Evolutionary conservation across 1,284 basidiomycete species (phyloP).

Genomic region (Malassezia globosa): DNA sequence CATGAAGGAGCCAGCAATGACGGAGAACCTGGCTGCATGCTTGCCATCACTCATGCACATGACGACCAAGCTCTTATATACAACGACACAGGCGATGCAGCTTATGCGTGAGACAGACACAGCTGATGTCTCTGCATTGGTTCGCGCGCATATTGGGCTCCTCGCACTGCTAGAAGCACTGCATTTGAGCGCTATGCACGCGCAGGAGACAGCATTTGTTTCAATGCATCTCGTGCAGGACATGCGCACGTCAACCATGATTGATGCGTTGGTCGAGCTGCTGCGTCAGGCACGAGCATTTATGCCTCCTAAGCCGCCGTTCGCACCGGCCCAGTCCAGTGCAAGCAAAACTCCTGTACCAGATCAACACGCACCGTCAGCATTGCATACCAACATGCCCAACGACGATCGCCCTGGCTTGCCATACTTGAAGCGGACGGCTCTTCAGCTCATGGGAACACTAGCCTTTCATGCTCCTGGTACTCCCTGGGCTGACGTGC

Average conservation of each 20-base stretch:
- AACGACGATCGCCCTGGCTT: constrained; percentile 9
- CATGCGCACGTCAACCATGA: constrained; percentile 6
- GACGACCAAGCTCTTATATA: background rate
- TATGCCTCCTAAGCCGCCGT: constrained; percentile 10
- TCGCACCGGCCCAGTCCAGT: background rate
- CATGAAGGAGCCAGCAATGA: background rate
- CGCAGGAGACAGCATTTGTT: constrained; percentile 3
- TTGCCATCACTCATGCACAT: background rate
- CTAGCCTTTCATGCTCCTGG: constrained; percentile 1
- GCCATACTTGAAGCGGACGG: constrained; percentile 10
- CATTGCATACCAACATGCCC: background rate
- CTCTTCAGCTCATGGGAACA: constrained; percentile 11
- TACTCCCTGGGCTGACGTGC: background rate
- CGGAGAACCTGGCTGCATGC: background rate
- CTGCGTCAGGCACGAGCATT: constrained; percentile 4
- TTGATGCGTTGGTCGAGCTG: constrained; percentile 3
- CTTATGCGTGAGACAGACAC: background rate
- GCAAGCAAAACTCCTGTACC: background rate
- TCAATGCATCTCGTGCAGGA: background rate
- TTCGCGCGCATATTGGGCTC: constrained; percentile 14
- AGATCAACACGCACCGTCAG: background rate
- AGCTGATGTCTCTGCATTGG: constrained; percentile 1
- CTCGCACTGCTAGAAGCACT: constrained; percentile 8
- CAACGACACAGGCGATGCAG: background rate
- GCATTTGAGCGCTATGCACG: constrained; percentile 6